These are phyloP conservation scores for Talaromyces ruber DNA, from an alignment of 495 filamentous ascomycete species.

Conservation along the genomic window DNA sequence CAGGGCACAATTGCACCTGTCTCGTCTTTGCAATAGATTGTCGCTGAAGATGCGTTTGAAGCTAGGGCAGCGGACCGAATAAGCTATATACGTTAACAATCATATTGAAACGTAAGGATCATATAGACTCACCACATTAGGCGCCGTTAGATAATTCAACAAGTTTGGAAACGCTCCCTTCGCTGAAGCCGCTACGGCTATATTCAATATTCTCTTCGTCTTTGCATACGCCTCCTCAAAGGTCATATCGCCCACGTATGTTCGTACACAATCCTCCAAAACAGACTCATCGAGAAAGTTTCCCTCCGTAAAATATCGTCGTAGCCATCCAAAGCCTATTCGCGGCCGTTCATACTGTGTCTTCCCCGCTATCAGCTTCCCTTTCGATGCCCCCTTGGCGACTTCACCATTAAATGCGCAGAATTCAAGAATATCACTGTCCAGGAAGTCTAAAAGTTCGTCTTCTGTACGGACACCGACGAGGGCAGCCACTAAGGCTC, in stretches of 20 bases:
- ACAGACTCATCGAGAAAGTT: constrained; percentile 78
- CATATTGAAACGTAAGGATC: neutral
- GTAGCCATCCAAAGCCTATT: constrained; percentile 18
- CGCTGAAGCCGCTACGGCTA: constrained; percentile 71
- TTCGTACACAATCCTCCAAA: constrained; percentile 75
- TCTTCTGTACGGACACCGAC: constrained; percentile 86
- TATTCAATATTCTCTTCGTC: constrained; percentile 85
- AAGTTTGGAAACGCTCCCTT: constrained; percentile 73
- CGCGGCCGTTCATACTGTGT: neutral
- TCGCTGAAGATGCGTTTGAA: constrained; percentile 74
- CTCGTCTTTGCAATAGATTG: constrained; percentile 75
- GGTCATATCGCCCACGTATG: constrained; percentile 81
- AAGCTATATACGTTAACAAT: constrained; percentile 36
- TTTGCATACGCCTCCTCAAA: constrained; percentile 89
- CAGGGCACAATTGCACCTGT: constrained; percentile 74
- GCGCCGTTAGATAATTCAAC: constrained; percentile 88
- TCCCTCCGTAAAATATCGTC: constrained; percentile 61
- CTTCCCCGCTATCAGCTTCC: neutral
- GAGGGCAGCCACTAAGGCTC: constrained; percentile 82
- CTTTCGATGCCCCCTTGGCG: neutral
- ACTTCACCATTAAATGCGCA: constrained; percentile 56
- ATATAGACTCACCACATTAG: constrained; percentile 68
- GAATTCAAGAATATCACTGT: constrained; percentile 73
- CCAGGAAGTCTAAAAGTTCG: constrained; percentile 68
- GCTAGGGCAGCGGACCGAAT: constrained; percentile 93